Evolutionary conservation across 768 basidiomycete species (phyloP).

Genomic region (Trametopsis cervina): DNA sequence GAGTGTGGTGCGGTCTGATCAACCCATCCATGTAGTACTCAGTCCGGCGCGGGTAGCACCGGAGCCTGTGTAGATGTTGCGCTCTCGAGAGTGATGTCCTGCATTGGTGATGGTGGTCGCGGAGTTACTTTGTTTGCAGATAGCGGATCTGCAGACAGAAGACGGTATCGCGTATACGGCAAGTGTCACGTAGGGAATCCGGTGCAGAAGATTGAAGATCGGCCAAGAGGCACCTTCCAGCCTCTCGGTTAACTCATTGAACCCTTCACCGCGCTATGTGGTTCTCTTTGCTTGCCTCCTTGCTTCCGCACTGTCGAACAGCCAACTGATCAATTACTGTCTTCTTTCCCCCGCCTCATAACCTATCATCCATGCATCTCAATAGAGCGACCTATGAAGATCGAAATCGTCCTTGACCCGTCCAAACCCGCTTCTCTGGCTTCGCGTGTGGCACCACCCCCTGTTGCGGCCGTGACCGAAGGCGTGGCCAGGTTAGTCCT

Average conservation of each 20-base stretch:
- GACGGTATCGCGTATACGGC: neutral
- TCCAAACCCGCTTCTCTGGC: conserved; percentile 51
- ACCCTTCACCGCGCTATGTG: conserved; percentile 9
- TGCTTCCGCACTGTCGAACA: conserved; percentile 21
- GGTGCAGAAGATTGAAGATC: neutral
- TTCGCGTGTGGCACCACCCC: conserved; percentile 77
- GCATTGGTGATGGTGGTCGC: conserved; percentile 1
- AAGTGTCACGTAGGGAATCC: neutral
- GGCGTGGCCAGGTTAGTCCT: conserved; percentile 29
- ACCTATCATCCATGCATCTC: conserved; percentile 16
- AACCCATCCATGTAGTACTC: neutral
- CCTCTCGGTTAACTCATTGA: conserved; percentile 19
- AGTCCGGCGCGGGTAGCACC: conserved; percentile 3
- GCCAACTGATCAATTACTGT: conserved; percentile 28
- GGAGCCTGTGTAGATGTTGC: neutral
- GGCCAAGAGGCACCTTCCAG: conserved; percentile 10
- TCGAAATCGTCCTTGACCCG: conserved; percentile 93
- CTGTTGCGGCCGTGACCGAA: conserved; percentile 26
- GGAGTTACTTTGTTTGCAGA: neutral
- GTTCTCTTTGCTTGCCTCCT: conserved; percentile 23
- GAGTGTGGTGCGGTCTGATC: conserved; percentile 8
- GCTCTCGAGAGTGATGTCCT: neutral
- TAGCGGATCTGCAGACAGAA: neutral
- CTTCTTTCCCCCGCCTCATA: conserved; percentile 30
- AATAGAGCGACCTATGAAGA: conserved; percentile 96